phyloP scores from a whole-genome alignment of 768 basidiomycete species.

The Pleurotus ostreatus region DNA sequence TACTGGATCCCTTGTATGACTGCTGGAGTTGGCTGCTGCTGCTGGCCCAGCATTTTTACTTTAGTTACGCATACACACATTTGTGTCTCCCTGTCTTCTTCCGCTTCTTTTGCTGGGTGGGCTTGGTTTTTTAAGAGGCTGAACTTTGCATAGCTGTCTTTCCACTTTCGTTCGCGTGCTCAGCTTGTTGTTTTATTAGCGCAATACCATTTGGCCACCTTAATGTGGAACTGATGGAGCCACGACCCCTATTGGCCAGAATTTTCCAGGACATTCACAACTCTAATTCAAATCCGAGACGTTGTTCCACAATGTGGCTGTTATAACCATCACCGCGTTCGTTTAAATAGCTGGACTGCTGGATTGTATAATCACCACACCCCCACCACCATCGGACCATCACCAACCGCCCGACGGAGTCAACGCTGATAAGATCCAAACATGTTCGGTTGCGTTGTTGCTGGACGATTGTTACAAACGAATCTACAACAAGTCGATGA shows the following conservation, averaged over 20 bases:
- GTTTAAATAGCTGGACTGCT: too few species aligned
- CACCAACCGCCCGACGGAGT: too few species aligned
- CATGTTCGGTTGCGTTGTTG: constrained; percentile 82
- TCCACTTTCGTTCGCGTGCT: neutral
- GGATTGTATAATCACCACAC: neutral
- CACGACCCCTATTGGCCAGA: too few species aligned
- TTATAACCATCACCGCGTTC: too few species aligned
- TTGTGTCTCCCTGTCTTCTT: neutral
- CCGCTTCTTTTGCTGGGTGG: neutral
- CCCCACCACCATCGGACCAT: neutral
- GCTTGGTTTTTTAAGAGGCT: neutral
- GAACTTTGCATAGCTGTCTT: neutral
- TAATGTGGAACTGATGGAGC: too few species aligned
- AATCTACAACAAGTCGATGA: constrained; percentile 79
- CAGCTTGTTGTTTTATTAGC: neutral
- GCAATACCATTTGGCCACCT: too few species aligned
- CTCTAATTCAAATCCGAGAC: too few species aligned
- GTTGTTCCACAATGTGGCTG: too few species aligned
- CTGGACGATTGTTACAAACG: constrained; percentile 75
- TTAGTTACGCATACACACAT: neutral
- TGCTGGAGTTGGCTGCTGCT: neutral
- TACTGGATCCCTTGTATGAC: neutral
- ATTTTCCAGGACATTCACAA: too few species aligned
- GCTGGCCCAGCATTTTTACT: neutral
- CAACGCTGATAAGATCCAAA: constrained; percentile 1